Conservation (phyloP, 2,329 filamentous ascomycete species). For the Reticulascus tulasneorum region DNA sequence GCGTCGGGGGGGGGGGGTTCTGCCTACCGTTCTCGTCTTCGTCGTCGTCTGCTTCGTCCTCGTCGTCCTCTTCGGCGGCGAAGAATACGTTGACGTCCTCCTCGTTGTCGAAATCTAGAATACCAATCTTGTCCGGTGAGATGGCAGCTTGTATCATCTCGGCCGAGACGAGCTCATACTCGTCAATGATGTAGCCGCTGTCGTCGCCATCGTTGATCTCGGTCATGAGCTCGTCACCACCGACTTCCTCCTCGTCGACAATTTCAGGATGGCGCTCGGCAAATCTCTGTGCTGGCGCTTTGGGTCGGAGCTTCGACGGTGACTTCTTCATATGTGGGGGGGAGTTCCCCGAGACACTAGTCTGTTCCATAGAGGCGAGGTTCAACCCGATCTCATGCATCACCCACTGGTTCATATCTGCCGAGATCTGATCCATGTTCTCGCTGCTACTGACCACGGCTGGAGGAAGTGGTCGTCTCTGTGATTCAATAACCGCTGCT, state of each 20-base stretch:
- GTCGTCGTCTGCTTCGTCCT: constrained; percentile 57
- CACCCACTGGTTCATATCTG: constrained; percentile 56
- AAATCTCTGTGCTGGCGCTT: constrained; percentile 50
- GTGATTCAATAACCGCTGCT: constrained; percentile 1
- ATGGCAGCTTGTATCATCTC: constrained; percentile 44
- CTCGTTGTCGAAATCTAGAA: constrained; percentile 54
- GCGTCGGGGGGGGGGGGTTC: too few relatives aligned
- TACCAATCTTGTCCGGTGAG: constrained; percentile 46
- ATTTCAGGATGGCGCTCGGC: constrained; percentile 50
- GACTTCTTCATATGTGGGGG: constrained; percentile 11
- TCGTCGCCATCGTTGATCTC: constrained; percentile 44
- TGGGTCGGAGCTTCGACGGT: constrained; percentile 49
- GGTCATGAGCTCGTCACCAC: constrained; percentile 31
- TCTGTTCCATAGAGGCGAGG: constrained; percentile 42
- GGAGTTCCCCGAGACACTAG: too few relatives aligned
- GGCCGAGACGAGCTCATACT: constrained; percentile 58
- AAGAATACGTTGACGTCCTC: constrained; percentile 60
- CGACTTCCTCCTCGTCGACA: constrained; percentile 15
- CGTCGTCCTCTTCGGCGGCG: constrained; percentile 55
- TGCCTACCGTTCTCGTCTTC: constrained; percentile 61
- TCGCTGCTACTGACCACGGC: constrained; percentile 30
- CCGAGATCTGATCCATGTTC: constrained; percentile 47
- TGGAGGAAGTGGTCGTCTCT: constrained; percentile 19
- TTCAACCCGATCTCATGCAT: constrained; percentile 54
- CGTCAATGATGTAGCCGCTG: constrained; percentile 60